A percentile compares a stretch with the other conserved stretches of the same genome.
Conservation (phyloP, 768 basidiomycete genomes). For the Termitomyces sp. region DNA sequence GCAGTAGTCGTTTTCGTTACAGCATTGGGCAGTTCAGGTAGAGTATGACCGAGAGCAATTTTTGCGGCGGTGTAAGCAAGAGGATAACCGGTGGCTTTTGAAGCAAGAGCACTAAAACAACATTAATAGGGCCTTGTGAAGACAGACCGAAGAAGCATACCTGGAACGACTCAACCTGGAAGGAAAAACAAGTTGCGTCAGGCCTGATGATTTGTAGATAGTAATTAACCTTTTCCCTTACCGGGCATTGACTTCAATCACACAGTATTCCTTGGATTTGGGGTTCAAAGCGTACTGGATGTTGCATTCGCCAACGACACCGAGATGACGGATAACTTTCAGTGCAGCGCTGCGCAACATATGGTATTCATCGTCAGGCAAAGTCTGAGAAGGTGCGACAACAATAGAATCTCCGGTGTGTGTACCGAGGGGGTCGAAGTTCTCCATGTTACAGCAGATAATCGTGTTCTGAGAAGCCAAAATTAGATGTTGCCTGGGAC, state of each 20-base stretch:
- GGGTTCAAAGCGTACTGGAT: constrained; percentile 99
- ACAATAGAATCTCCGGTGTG: constrained; percentile 99
- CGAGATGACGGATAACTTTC: constrained; percentile 89
- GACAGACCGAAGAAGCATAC: constrained; percentile 26
- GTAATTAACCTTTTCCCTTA: constrained; percentile 25
- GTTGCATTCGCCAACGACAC: constrained; percentile 93
- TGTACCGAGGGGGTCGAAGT: constrained; percentile 98
- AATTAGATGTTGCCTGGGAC: constrained; percentile 7
- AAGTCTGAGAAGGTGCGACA: constrained; percentile 95
- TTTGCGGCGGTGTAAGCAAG: constrained; percentile 99
- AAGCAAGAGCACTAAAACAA: constrained; percentile 76
- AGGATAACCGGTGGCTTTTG: constrained; percentile 98
- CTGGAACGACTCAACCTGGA: constrained; percentile 74
- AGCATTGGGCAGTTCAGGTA: constrained; percentile 96
- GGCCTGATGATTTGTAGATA: not conserved
- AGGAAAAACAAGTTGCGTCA: constrained; percentile 4
- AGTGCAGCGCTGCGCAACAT: constrained; percentile 98
- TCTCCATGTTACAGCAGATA: constrained; percentile 99
- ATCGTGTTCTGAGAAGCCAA: constrained; percentile 75
- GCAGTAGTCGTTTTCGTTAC: constrained; percentile 99
- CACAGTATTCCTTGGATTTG: constrained; percentile 87
- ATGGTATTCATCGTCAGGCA: constrained; percentile 98
- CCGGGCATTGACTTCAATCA: constrained; percentile 98
- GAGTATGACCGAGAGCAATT: constrained; percentile 94
- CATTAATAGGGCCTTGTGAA: not conserved